Conservation (phyloP, 2,329 filamentous ascomycete species). For the Penicillium sp. region DNA sequence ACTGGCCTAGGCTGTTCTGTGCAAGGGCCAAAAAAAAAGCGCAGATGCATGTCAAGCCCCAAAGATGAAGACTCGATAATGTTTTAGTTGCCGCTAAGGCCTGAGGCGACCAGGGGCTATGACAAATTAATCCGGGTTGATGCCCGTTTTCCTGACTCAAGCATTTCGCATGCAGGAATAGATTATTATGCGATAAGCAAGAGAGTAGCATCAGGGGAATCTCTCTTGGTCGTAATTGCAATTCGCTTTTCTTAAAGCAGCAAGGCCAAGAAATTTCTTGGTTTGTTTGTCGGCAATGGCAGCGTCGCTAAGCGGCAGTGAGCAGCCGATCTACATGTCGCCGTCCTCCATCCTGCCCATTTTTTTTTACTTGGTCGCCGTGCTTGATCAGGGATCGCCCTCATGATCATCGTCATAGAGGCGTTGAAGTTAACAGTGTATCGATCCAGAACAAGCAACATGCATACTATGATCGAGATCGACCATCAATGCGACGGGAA, state of each 20-base stretch:
- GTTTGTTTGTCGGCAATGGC: background rate
- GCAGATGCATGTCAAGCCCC: conserved; percentile 2
- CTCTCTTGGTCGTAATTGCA: background rate
- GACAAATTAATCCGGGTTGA: conserved; percentile 5
- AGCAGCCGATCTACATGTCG: conserved; percentile 1
- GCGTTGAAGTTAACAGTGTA: no score
- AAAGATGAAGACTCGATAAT: background rate
- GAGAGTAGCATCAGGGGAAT: conserved; percentile 3
- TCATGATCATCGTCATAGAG: background rate
- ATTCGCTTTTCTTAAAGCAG: conserved; percentile 5
- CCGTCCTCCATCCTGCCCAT: background rate
- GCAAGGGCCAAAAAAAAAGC: conserved; percentile 3
- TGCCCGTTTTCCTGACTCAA: background rate
- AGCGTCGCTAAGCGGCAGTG: background rate
- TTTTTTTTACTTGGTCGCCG: background rate
- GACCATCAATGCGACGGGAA: conserved; percentile 1
- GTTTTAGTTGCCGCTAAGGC: conserved; percentile 6
- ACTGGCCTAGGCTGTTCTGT: conserved; percentile 1
- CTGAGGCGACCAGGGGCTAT: background rate
- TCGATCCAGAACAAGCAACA: background rate
- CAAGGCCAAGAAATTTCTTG: background rate
- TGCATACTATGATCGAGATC: background rate
- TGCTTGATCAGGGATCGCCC: background rate
- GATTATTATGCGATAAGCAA: conserved; percentile 1
- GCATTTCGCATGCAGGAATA: background rate